These are phyloP conservation scores for Hortiboletus campestris DNA, from an alignment of 768 basidiomycete genomes.

Conservation along the genomic window DNA sequence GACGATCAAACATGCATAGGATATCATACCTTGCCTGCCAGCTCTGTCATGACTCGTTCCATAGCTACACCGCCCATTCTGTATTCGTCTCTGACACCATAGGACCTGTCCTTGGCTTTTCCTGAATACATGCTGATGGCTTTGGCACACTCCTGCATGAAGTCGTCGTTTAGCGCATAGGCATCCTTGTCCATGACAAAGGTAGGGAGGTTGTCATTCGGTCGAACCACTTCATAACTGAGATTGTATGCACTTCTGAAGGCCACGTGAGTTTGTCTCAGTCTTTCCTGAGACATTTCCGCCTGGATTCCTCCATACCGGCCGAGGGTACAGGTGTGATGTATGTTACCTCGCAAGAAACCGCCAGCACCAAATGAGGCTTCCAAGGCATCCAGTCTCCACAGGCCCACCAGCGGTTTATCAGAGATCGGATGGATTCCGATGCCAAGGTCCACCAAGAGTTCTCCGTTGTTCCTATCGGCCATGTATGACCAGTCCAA, in stretches of 20 bases:
- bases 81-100: neutral
- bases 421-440: neutral
- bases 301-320: slow-evolving; percentile 2
- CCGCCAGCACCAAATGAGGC: neutral
- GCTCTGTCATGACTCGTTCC: neutral
- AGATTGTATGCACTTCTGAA: neutral
- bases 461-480: neutral
- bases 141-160: neutral
- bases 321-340: neutral
- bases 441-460: neutral
- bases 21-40: neutral
- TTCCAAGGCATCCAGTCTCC: neutral
- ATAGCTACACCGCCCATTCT: neutral
- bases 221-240: neutral
- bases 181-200: neutral
- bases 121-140: neutral
- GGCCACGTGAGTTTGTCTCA: neutral
- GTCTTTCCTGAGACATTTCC: neutral
- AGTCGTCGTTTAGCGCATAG: neutral
- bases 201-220: neutral
- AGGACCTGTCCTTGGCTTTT: neutral
- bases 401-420: neutral
- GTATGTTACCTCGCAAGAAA: neutral
- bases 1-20: no score
- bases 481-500: neutral